Conservation (phyloP, 2,329 filamentous ascomycete genomes). For the Ophiobolus disseminans region DNA sequence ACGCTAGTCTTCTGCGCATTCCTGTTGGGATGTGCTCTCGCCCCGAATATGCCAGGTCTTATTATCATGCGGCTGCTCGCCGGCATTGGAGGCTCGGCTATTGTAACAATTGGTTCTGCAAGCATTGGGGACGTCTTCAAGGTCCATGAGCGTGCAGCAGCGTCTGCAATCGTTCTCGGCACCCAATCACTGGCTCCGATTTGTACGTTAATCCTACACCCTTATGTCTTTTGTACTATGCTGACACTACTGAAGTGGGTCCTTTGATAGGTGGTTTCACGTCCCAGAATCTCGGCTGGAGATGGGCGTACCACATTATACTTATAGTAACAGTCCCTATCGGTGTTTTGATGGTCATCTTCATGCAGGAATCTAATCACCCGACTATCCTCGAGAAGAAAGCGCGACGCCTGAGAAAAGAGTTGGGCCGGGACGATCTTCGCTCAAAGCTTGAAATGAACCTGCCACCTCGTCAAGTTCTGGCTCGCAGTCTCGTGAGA, state of each 20-base stretch:
- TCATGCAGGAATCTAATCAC: conserved; percentile 17
- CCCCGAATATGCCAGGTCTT: conserved; percentile 28
- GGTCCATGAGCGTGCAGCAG: conserved; percentile 56
- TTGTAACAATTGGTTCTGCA: conserved; percentile 57
- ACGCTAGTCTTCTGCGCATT: conserved; percentile 48
- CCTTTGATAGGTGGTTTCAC: conserved; percentile 43
- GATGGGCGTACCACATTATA: conserved; percentile 15
- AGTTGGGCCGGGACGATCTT: conserved; percentile 37
- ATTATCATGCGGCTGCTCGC: conserved; percentile 37
- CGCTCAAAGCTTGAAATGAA: conserved; percentile 38
- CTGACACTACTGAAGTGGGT: conserved; percentile 23
- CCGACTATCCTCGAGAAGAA: conserved; percentile 46
- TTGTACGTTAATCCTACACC: conserved; percentile 56
- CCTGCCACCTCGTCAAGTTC: conserved; percentile 18
- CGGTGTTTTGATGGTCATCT: conserved; percentile 42
- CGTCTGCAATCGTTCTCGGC: conserved; percentile 51
- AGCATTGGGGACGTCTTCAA: conserved; percentile 61
- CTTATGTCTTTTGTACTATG: not conserved
- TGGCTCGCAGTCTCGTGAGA: conserved; percentile 27
- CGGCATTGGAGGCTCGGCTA: conserved; percentile 28
- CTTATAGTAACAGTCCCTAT: conserved; percentile 13
- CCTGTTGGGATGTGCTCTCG: conserved; percentile 34
- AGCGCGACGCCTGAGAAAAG: conserved; percentile 31
- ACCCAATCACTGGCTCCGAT: conserved; percentile 54
- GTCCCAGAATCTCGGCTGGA: conserved; percentile 16